Conservation (phyloP, 2,329 filamentous ascomycete species). For the Chaetoscypha palmicola region DNA sequence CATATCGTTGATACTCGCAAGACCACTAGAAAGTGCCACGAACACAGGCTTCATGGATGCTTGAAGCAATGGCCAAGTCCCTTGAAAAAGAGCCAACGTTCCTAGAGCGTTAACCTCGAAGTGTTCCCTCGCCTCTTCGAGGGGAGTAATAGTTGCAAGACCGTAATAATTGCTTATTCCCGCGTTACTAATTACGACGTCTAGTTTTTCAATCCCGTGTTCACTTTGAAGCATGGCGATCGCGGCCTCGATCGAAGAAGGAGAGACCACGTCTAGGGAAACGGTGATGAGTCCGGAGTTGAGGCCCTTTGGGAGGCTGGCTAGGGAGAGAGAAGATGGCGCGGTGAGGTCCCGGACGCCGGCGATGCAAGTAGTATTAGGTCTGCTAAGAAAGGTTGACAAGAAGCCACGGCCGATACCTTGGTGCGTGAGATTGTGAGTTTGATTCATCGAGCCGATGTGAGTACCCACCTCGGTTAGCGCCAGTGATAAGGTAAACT, state of each 20-base stretch:
- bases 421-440: not conserved
- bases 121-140: conserved; percentile 34
- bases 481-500: conserved; percentile 31
- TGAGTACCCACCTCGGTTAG: conserved; percentile 30
- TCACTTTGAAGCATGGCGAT: conserved; percentile 28
- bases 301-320: conserved; percentile 31
- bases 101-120: conserved; percentile 39
- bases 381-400: conserved; percentile 9
- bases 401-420: conserved; percentile 32
- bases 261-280: conserved; percentile 36
- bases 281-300: conserved; percentile 36
- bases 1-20: conserved; percentile 18
- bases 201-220: conserved; percentile 36
- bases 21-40: conserved; percentile 30
- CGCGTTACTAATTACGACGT: conserved; percentile 48
- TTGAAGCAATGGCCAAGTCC: conserved; percentile 35
- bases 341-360: conserved; percentile 32
- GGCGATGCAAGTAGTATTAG: conserved; percentile 26
- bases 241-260: conserved; percentile 31
- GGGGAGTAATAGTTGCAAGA: conserved; percentile 29
- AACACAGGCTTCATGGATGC: conserved; percentile 32
- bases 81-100: conserved; percentile 39
- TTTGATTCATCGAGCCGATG: not conserved
- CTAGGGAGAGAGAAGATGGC: conserved; percentile 28
- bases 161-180: conserved; percentile 34